These are phyloP conservation scores for Ophiostoma populinum DNA, from an alignment of 2,329 filamentous ascomycete genomes.

Conservation along the genomic window DNA sequence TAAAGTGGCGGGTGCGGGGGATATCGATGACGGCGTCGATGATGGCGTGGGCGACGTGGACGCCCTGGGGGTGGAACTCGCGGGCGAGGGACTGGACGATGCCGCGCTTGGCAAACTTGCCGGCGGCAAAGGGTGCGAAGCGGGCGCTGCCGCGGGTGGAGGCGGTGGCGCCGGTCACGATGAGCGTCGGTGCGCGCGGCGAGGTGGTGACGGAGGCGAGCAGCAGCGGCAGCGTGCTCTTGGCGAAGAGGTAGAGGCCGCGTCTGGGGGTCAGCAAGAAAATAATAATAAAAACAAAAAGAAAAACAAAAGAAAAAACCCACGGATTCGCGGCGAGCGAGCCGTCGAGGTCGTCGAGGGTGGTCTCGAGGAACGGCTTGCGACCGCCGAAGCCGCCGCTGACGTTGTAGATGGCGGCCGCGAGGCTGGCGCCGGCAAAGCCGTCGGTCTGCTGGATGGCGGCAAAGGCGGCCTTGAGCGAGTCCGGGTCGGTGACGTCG, in stretches of 20 bases:
- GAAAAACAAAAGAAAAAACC: constrained; percentile 12
- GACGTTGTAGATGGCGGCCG: constrained; percentile 57
- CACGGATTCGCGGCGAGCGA: constrained; percentile 32
- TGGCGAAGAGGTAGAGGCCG: constrained; percentile 62
- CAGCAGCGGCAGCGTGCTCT: constrained; percentile 52
- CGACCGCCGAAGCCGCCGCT: constrained; percentile 28
- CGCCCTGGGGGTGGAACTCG: constrained; percentile 69
- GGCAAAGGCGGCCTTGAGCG: constrained; percentile 42
- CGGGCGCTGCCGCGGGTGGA: constrained; percentile 54
- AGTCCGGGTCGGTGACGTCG: constrained; percentile 37
- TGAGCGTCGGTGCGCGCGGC: constrained; percentile 55
- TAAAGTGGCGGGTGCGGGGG: constrained; percentile 42
- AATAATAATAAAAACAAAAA: no score
- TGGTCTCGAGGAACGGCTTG: constrained; percentile 43
- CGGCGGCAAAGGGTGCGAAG: constrained; percentile 56
- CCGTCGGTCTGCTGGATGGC: constrained; percentile 34
- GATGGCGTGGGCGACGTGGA: constrained; percentile 69
- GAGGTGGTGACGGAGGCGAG: constrained; percentile 38
- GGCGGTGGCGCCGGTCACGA: constrained; percentile 78
- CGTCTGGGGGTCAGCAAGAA: constrained; percentile 21
- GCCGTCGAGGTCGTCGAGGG: constrained; percentile 28
- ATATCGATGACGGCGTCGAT: constrained; percentile 79
- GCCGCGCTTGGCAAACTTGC: constrained; percentile 65
- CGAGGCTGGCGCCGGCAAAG: constrained; percentile 35
- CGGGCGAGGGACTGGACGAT: constrained; percentile 59